phyloP scores from a whole-genome alignment of 148 eudicot genomes.

The Cornus suecica region DNA sequence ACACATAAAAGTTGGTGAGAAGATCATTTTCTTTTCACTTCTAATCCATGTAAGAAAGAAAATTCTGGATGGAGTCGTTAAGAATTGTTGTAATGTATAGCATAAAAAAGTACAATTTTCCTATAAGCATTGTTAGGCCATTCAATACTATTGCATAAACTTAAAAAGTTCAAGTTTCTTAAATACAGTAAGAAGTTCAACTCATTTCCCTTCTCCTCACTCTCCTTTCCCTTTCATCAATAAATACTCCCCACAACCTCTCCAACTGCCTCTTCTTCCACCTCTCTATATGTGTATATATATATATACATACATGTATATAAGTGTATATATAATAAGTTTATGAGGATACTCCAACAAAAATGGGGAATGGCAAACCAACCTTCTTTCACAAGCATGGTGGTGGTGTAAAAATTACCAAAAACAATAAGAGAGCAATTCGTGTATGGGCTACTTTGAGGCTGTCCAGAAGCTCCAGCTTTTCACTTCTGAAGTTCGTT shows the following conservation, averaged over 20 bases:
- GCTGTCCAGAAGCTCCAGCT: constrained; percentile 8
- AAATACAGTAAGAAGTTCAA: no score
- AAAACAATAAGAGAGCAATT: constrained; percentile 14
- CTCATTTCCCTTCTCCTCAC: neutral
- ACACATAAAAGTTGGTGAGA: no score
- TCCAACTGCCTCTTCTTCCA: constrained; percentile 5
- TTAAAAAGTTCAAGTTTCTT: neutral
- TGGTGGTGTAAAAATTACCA: constrained; percentile 11
- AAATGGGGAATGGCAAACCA: constrained; percentile 19
- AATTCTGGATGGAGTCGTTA: no score
- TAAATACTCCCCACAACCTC: constrained; percentile 12
- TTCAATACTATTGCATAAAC: neutral
- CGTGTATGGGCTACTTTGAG: constrained; percentile 14
- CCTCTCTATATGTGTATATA: neutral
- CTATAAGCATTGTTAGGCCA: neutral
- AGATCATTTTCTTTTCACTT: no score
- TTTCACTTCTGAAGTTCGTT: constrained; percentile 29
- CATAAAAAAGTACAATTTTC: no score
- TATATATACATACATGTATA: no score
- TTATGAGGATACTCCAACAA: neutral
- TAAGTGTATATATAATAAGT: neutral
- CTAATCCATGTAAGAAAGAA: no score
- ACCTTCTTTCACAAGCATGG: constrained; percentile 1
- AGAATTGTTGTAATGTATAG: no score
- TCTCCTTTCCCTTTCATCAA: neutral